Conservation (phyloP, 1,284 basidiomycete genomes). For the Cystobasidium pallidum region DNA sequence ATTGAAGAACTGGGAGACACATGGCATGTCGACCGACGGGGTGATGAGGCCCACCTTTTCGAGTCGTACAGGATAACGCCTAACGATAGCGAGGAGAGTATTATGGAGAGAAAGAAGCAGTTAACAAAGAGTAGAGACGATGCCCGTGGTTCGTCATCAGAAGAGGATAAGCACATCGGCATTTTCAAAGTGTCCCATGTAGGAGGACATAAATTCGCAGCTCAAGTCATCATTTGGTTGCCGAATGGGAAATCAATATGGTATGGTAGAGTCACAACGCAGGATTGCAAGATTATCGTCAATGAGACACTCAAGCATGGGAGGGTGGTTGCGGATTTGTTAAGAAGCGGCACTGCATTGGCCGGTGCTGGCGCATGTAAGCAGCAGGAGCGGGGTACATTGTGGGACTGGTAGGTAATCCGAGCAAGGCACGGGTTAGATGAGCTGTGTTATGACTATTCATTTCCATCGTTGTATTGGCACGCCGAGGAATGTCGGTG, state of each 20-base stretch:
- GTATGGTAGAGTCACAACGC: constrained; percentile 90
- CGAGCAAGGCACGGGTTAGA: too few species aligned
- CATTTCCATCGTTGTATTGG: too few species aligned
- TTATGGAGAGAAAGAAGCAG: constrained; percentile 58
- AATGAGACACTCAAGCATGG: constrained; percentile 82
- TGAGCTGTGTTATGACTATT: too few species aligned
- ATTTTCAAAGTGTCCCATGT: constrained; percentile 80
- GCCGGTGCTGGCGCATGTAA: constrained; percentile 25
- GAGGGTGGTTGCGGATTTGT: constrained; percentile 74
- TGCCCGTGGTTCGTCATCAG: too few species aligned
- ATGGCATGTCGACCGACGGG: constrained; percentile 59
- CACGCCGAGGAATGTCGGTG: too few species aligned
- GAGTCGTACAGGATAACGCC: constrained; percentile 64
- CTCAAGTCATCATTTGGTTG: constrained; percentile 86
- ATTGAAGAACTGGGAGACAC: constrained; percentile 64
- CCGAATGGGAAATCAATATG: constrained; percentile 81
- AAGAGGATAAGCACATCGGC: constrained; percentile 65
- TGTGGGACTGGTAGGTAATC: constrained; percentile 46
- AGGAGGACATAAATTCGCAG: constrained; percentile 87
- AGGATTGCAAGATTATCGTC: constrained; percentile 79
- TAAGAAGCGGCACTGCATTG: constrained; percentile 68
- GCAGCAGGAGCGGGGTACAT: constrained; percentile 25
- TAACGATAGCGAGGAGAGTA: constrained; percentile 63
- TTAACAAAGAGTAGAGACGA: constrained; percentile 61
- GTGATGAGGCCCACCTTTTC: constrained; percentile 72